Conservation (phyloP, 2,329 filamentous ascomycete genomes). For the Ilyonectria robusta region DNA sequence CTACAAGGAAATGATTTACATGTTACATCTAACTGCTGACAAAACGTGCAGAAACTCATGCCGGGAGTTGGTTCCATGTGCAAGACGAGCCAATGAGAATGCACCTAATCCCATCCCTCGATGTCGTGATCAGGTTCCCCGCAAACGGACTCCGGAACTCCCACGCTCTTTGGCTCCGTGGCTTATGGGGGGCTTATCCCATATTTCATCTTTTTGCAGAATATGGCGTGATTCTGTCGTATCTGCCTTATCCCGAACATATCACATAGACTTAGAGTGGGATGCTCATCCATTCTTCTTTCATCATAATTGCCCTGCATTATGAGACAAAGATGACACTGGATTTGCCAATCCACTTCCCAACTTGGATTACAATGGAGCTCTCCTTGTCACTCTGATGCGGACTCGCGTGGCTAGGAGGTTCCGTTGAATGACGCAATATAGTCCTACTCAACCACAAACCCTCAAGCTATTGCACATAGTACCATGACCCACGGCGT, state of each 20-base stretch:
- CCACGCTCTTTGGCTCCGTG: conserved; percentile 15
- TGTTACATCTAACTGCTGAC: not conserved
- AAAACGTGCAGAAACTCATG: not conserved
- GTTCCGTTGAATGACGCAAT: not conserved
- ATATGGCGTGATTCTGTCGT: not conserved
- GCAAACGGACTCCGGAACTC: conserved; percentile 11
- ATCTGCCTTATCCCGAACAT: not conserved
- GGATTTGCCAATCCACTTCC: too few relatives aligned
- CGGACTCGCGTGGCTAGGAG: not conserved
- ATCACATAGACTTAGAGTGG: not conserved
- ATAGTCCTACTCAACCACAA: not conserved
- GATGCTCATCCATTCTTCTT: not conserved
- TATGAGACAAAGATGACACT: not conserved
- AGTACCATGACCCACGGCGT: too few relatives aligned
- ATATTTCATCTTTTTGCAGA: not conserved
- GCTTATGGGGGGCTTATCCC: not conserved
- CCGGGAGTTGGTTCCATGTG: not conserved
- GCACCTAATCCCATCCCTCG: conserved; percentile 7
- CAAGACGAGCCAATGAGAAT: conserved; percentile 8
- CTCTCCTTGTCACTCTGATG: not conserved
- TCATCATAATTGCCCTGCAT: not conserved
- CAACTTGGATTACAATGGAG: not conserved
- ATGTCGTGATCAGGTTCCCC: conserved; percentile 32
- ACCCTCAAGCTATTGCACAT: too few relatives aligned
- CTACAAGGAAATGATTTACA: not conserved